Evolutionary conservation across 2,329 filamentous ascomycete genomes (phyloP), one percentile per base, ranked within the genome.

Genomic region (Colletotrichum sp.): DNA sequence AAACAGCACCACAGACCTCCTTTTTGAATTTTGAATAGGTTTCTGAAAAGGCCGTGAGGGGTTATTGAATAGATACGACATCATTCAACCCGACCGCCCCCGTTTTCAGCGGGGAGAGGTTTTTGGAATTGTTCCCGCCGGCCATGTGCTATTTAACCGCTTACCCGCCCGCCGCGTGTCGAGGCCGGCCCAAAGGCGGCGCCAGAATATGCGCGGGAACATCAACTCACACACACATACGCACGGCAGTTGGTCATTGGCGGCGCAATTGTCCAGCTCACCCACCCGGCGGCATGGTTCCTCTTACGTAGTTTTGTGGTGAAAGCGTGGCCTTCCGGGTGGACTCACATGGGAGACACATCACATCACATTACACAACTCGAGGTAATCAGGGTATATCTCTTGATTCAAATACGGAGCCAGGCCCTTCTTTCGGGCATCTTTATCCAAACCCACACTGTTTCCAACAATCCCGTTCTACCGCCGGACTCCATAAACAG

Each of bases 141-240:
- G 21, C 55, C 55, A n/a, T 30, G 39, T 26, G 30, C 12, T 3
- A 73, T 73, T 76, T 36, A 76, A 16, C 73, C 68, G 73, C 73
- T 76, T 30, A 76, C 21, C 70, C 73, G 73, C 70, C 32, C 5
- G n/a, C 68, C 68, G 68, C 39, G 68, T 44, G 66, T 60, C 32
- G 49, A 60, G 34, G 21, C 66, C 68, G 57, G 57, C 21, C 44
- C 30, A 16, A 21, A 4, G 57, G 63, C 63, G 55, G 68, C 68
- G 52, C 52, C 66, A 44, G 16, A 69, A 57, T 30, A 60, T 60
- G 60, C n/a, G 60, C 26, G 55, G 44, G 6, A 32, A 18, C 16
- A 52, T n/a, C 39, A 28, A 26, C 34, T 39, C 8, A 1, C 34
- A 0, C 39, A 3, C 39, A 18, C 39, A 16, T 3, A 21, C 44